These are phyloP conservation scores for Triadica sebifera DNA, from an alignment of 345 rosid species.

Conservation along the genomic window DNA sequence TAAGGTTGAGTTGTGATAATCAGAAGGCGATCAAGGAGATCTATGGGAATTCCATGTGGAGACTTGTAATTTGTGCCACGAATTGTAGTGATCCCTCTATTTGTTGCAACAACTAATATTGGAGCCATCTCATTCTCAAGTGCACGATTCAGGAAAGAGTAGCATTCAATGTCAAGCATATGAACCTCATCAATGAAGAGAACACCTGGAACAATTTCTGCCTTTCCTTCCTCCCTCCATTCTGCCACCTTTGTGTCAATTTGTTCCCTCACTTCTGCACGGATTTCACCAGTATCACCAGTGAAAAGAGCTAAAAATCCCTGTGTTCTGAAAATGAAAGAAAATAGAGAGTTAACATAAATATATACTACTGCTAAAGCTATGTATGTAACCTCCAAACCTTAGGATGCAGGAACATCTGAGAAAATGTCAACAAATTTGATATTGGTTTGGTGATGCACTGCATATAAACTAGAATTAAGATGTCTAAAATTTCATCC, in stretches of 20 bases:
- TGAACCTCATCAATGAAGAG: conserved; percentile 96
- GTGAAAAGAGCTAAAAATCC: conserved; percentile 96
- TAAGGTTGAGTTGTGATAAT: conserved; percentile 84
- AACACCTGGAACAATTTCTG: conserved; percentile 93
- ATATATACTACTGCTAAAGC: neutral
- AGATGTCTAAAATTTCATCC: neutral
- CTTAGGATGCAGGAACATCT: neutral
- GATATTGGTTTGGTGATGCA: neutral
- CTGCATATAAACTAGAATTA: neutral
- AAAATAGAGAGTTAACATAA: neutral
- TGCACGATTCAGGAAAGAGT: conserved; percentile 94
- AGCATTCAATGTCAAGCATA: conserved; percentile 98
- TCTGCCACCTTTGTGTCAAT: conserved; percentile 94
- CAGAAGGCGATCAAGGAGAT: conserved; percentile 88
- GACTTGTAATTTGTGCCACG: conserved; percentile 91
- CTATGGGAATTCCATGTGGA: conserved; percentile 94
- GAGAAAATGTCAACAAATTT: neutral
- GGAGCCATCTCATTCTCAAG: conserved; percentile 98
- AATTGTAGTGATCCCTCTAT: conserved; percentile 85
- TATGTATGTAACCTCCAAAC: neutral
- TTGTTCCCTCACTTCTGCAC: conserved; percentile 92
- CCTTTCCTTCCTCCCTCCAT: conserved; percentile 99
- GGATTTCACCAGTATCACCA: conserved; percentile 94
- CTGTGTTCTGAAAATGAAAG: conserved; percentile 53
- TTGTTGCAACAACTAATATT: conserved; percentile 87